A percentile compares a stretch with the other conserved stretches of the same genome.
Evolutionary conservation across 176 grass and related monocot species (phyloP).

Genomic region (Oryza officinalis): DNA sequence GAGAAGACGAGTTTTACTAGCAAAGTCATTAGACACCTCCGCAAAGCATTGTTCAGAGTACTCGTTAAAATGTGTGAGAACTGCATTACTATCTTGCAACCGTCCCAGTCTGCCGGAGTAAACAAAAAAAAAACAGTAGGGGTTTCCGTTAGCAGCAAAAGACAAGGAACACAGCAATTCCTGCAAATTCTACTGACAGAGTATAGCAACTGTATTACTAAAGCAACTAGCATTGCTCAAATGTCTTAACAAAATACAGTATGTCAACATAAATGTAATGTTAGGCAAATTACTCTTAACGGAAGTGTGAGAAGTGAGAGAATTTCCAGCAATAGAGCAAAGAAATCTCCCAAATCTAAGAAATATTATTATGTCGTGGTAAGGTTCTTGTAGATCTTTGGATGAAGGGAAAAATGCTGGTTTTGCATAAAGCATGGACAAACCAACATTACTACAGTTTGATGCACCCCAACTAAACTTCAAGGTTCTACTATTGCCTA

Average conservation of each 20-base stretch:
- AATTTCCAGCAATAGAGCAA: background rate
- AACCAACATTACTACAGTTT: background rate
- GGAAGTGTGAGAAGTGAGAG: background rate
- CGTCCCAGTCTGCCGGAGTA: constrained; percentile 60
- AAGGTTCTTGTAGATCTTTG: background rate
- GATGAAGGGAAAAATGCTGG: background rate
- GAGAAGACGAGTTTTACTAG: constrained; percentile 66
- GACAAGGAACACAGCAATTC: background rate
- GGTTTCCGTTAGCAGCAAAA: background rate
- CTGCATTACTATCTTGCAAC: constrained; percentile 90
- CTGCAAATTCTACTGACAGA: background rate
- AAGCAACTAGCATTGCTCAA: background rate
- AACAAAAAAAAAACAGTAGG: background rate
- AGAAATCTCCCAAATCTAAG: background rate
- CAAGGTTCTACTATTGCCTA: background rate
- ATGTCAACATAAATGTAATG: background rate
- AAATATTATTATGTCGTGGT: background rate
- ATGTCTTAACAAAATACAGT: background rate
- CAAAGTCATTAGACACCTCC: constrained; percentile 78
- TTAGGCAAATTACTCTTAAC: background rate
- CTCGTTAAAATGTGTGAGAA: constrained; percentile 87
- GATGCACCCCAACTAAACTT: background rate
- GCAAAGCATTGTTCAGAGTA: constrained; percentile 81
- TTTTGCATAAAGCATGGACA: background rate
- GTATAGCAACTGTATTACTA: background rate